phyloP scores from a whole-genome alignment of 805 yeast genomes.

The Brettanomyces naardenensis region DNA sequence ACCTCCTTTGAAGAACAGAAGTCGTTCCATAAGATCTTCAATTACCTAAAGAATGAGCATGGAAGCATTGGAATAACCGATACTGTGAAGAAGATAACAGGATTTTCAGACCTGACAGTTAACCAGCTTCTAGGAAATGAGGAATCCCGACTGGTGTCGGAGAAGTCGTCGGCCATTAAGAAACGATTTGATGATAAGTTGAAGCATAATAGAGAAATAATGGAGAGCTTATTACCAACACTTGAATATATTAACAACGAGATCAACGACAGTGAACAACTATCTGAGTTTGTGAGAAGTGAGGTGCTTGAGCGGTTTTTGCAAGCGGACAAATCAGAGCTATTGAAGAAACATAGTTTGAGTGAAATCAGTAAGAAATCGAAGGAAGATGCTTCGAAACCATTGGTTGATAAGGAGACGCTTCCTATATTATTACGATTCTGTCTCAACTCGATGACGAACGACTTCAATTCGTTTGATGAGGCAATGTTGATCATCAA shows the following conservation, averaged over 20 bases:
- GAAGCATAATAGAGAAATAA: conserved; percentile 6
- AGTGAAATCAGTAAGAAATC: conserved; percentile 8
- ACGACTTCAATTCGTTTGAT: conserved; percentile 23
- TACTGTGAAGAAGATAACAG: conserved; percentile 19
- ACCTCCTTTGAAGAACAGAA: conserved; percentile 26
- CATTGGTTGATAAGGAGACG: conserved; percentile 17
- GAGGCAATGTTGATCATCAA: conserved; percentile 16
- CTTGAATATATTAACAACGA: conserved; percentile 16
- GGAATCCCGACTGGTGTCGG: too few species aligned
- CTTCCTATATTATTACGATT: conserved; percentile 21
- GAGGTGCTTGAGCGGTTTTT: conserved; percentile 16
- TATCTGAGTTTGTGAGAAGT: conserved; percentile 14
- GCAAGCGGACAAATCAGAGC: conserved; percentile 3
- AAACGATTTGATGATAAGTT: conserved; percentile 9
- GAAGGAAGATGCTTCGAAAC: conserved; percentile 12
- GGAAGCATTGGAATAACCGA: conserved; percentile 18
- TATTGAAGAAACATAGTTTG: conserved; percentile 2
- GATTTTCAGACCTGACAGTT: conserved; percentile 2
- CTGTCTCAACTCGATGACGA: conserved; percentile 23
- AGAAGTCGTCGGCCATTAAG: neutral
- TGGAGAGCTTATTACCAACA: conserved; percentile 13
- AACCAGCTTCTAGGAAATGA: neutral
- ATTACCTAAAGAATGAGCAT: conserved; percentile 17
- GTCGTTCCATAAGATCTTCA: conserved; percentile 24
- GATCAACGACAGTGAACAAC: conserved; percentile 12